phyloP scores from a whole-genome alignment of 768 basidiomycete genomes.

The Roridomyces roridus region DNA sequence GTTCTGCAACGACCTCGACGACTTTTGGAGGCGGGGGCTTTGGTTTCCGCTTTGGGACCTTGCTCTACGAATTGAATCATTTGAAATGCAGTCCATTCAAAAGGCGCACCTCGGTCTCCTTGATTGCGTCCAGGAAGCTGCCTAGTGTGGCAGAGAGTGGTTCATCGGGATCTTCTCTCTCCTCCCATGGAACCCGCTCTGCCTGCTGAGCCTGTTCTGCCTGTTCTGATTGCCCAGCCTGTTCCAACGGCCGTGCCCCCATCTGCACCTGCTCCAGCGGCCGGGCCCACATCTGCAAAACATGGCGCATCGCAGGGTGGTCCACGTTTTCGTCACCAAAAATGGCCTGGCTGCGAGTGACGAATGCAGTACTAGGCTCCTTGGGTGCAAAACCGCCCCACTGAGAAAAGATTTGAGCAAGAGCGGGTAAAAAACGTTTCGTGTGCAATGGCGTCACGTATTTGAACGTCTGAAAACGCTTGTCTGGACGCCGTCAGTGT shows the following conservation, averaged over 20 bases:
- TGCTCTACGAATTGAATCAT: too few relatives aligned
- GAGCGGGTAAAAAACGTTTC: neutral
- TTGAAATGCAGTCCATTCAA: too few relatives aligned
- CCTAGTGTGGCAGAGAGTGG: neutral
- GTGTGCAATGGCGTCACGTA: neutral
- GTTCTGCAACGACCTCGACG: too few relatives aligned
- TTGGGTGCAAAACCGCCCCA: conserved; percentile 30
- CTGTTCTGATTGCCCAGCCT: neutral
- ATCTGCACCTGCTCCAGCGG: neutral
- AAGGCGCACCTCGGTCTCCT: too few relatives aligned
- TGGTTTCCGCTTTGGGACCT: too few relatives aligned
- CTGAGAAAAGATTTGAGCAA: conserved; percentile 14
- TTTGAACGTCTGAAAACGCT: neutral
- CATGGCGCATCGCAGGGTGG: conserved; percentile 11
- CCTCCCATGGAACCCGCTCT: neutral
- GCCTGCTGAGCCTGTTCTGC: neutral
- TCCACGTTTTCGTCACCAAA: neutral
- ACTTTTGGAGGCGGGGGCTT: too few relatives aligned
- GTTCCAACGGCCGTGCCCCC: too few relatives aligned
- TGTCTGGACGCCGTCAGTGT: neutral
- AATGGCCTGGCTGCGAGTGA: neutral
- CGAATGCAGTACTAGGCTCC: neutral
- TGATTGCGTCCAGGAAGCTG: too few relatives aligned
- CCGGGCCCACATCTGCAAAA: neutral
- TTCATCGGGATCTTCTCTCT: too few relatives aligned